These are phyloP conservation scores for Firmiana major DNA, from an alignment of 345 rosid species.

Conservation along the genomic window DNA sequence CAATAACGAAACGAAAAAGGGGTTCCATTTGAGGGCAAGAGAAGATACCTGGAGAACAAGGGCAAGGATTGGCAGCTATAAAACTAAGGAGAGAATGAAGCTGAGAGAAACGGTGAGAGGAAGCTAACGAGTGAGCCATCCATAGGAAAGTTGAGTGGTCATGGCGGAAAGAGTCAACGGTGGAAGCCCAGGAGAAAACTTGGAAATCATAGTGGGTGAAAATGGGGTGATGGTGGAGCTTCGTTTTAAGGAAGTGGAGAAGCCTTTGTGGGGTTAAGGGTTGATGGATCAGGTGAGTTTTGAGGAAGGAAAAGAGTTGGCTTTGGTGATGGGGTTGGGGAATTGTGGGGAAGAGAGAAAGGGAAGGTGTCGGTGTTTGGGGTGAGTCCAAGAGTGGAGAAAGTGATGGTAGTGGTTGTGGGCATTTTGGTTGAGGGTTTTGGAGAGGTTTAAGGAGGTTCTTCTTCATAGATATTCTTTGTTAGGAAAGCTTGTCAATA, in stretches of 20 bases:
- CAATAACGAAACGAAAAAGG: constrained; percentile 49
- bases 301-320: constrained; percentile 49
- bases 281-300: constrained; percentile 47
- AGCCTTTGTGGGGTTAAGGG: constrained; percentile 49
- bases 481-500: neutral
- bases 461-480: constrained; percentile 36
- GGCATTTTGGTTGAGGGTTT: constrained; percentile 18
- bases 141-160: constrained; percentile 75
- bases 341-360: constrained; percentile 49
- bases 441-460: constrained; percentile 38
- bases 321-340: constrained; percentile 34
- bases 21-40: constrained; percentile 71
- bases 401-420: constrained; percentile 24
- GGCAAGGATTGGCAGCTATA: constrained; percentile 62
- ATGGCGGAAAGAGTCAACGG: constrained; percentile 70
- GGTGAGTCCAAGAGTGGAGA: constrained; percentile 48
- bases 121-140: constrained; percentile 69
- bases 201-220: constrained; percentile 74
- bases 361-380: constrained; percentile 45
- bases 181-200: constrained; percentile 76
- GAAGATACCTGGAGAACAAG: constrained; percentile 84
- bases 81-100: constrained; percentile 57
- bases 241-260: constrained; percentile 63
- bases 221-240: constrained; percentile 69
- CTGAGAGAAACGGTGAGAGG: constrained; percentile 54